Base-by-base conservation (phyloP, 805 yeast species). In the Tetrapisispora nanseiensis region DNA sequence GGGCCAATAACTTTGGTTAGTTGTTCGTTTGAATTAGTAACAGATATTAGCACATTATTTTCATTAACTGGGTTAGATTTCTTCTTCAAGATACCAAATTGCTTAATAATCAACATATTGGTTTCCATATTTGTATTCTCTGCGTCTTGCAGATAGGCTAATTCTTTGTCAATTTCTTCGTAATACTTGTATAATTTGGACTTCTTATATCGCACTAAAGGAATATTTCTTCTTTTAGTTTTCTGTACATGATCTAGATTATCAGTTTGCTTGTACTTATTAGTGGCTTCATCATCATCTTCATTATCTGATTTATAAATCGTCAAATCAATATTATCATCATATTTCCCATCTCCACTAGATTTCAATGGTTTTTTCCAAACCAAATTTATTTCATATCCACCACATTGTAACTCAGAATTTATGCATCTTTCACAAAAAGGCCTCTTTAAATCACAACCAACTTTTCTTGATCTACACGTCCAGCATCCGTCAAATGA, bases 401-500 rank as follows among this genome's bases (percentile, higher is more conserved):
- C 96, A 23, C 81, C 86, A 55, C 96, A 87, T 3, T 68, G 65
- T 22, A 83, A 57, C 0, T 81, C 78, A 0, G 85, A 72, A 52
- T 77, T 79, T 32, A 67, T 67, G 59, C 96, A 87, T 44, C 83
- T 71, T n/a, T 61, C 56, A 61, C 96, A 87, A 12, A 64, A 57
- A 0, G 96, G 96, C 48, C 71, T 72, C 13, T 70, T 66, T 43
- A 82, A 66, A 57, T 86, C 95, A 61, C 96, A 87, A 44, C 83
- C 78, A 37, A 86, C 80, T 59, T 86, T 83, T 35, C 95, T 62
- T 13, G 80, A 67, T 34, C 95, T 70, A 54, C 96, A 86, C 0
- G 95, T 84, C 68, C 85, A 85, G 57, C 96, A 87, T 1, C 95
- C 96, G 0, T 84, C 78, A 55, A 85, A 86, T 0, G 92, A 79